A percentile compares a stretch with the other conserved stretches of the same genome.
These are phyloP conservation scores for Dendrostoma leiphaemia DNA, from an alignment of 2,329 filamentous ascomycete genomes.

Conservation along the genomic window DNA sequence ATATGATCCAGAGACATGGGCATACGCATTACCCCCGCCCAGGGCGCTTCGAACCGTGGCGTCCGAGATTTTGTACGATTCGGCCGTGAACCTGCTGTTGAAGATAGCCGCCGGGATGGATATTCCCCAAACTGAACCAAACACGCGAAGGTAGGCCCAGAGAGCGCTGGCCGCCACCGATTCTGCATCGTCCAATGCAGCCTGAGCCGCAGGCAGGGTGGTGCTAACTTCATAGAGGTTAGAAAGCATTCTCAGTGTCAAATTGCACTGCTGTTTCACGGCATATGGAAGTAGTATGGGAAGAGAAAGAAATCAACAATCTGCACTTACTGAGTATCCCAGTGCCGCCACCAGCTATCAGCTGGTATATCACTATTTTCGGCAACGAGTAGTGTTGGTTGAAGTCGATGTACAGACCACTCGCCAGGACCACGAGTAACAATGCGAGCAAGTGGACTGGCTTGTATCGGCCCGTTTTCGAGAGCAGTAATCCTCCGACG, in stretches of 20 bases:
- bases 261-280: too few species aligned
- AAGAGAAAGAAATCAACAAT: neutral
- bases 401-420: conserved; percentile 2
- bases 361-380: neutral
- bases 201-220: neutral
- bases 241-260: neutral
- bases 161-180: neutral
- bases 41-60: conserved; percentile 5
- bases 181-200: neutral
- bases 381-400: neutral
- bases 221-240: neutral
- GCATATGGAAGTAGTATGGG: too few species aligned
- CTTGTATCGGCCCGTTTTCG: conserved; percentile 25
- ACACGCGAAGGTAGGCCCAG: neutral
- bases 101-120: neutral
- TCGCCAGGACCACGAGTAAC: neutral
- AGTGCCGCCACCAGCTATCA: neutral
- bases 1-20: neutral
- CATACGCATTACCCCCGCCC: neutral
- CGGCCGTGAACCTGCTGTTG: neutral
- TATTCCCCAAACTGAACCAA: neutral
- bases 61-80: neutral
- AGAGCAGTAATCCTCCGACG: conserved; percentile 24
- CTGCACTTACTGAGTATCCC: neutral
- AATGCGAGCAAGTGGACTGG: conserved; percentile 23